A percentile compares a stretch with the other conserved stretches of the same genome.
Evolutionary conservation across 192 early-diverging fungal genomes (phyloP).

Genomic region (Rhizophagus sp.): DNA sequence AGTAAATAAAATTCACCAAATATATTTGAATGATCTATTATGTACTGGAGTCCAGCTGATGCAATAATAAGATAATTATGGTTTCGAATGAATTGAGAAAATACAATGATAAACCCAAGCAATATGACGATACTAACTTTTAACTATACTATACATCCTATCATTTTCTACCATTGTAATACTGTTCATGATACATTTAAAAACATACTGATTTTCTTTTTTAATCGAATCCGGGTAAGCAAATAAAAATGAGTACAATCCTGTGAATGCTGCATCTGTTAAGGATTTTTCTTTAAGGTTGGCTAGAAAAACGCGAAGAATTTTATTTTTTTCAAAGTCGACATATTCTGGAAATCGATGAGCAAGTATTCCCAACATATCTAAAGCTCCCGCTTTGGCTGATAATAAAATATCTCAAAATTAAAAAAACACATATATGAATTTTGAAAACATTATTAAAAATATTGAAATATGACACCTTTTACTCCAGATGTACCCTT

Average conservation of each 20-base stretch:
- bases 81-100: background rate
- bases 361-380: slow-evolving; percentile 45
- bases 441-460: background rate
- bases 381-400: slow-evolving; percentile 46
- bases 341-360: slow-evolving; percentile 38
- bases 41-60: slow-evolving; percentile 7
- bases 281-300: slow-evolving; percentile 37
- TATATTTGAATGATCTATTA: slow-evolving; percentile 8
- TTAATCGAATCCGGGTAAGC: slow-evolving; percentile 27
- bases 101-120: background rate
- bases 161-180: slow-evolving; percentile 6
- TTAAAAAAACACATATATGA: background rate
- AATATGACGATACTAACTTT: background rate
- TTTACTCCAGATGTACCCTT: background rate
- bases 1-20: background rate
- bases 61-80: background rate
- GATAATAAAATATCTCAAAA: background rate
- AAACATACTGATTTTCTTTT: slow-evolving; percentile 24
- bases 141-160: slow-evolving; percentile 1
- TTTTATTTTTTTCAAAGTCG: background rate
- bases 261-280: slow-evolving; percentile 33
- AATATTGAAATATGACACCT: slow-evolving; percentile 33
- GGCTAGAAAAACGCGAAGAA: slow-evolving; percentile 40
- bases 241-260: slow-evolving; percentile 38
- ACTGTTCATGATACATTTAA: slow-evolving; percentile 4